Evolutionary conservation across 805 yeast genomes (phyloP).

Genomic region (Scheffersomyces lignosus): DNA sequence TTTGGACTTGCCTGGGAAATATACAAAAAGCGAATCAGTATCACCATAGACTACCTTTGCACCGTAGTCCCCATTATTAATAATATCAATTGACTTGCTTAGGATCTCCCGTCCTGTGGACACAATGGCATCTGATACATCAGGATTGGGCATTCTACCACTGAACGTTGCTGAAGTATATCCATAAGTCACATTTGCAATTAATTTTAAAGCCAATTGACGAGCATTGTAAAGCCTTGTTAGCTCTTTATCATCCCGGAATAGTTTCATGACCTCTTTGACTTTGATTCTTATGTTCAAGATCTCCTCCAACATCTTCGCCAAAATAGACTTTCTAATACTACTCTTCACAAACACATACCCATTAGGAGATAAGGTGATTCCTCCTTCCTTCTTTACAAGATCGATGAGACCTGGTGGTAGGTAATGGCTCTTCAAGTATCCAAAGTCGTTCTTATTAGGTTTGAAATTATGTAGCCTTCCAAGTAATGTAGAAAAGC

Average conservation of each 20-base stretch:
- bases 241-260: slow-evolving; percentile 46
- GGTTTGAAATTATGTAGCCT: slow-evolving; percentile 54
- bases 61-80: slow-evolving; percentile 70
- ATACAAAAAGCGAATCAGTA: slow-evolving; percentile 90
- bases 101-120: slow-evolving; percentile 86
- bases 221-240: slow-evolving; percentile 65
- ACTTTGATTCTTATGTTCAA: slow-evolving; percentile 78
- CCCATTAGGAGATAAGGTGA: slow-evolving; percentile 85
- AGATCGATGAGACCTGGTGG: slow-evolving; percentile 58
- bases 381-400: slow-evolving; percentile 46
- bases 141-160: slow-evolving; percentile 97
- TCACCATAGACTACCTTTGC: slow-evolving; percentile 97
- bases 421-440: slow-evolving; percentile 42
- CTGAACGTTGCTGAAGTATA: slow-evolving; percentile 93
- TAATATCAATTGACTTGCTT: slow-evolving; percentile 63
- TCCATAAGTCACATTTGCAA: slow-evolving; percentile 96
- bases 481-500: slow-evolving; percentile 74
- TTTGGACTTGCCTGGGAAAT: slow-evolving; percentile 78
- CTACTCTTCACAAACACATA: slow-evolving; percentile 66
- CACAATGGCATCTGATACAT: slow-evolving; percentile 92
- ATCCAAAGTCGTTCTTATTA: slow-evolving; percentile 53
- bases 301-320: slow-evolving; percentile 83
- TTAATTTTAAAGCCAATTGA: slow-evolving; percentile 83
- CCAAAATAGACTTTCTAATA: slow-evolving; percentile 69
- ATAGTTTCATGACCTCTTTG: slow-evolving; percentile 67